Conservation (phyloP, 192 early-diverging fungal species). For the Umbelopsis sp. region DNA sequence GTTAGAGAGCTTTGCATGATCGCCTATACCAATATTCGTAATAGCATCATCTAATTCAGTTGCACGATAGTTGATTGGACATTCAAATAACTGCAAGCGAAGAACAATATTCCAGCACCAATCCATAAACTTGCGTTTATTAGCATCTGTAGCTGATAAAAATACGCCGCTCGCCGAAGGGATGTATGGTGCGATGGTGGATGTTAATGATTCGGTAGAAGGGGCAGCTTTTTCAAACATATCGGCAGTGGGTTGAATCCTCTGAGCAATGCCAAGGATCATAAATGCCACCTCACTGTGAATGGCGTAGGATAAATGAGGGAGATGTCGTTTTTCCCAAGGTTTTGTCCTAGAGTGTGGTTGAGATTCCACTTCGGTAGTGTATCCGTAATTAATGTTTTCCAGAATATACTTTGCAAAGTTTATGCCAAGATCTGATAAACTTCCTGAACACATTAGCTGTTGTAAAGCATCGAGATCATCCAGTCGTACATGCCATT, state of each 20-base stretch:
- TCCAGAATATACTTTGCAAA: slow-evolving; percentile 35
- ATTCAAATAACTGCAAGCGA: slow-evolving; percentile 33
- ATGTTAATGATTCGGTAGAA: background rate
- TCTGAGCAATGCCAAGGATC: slow-evolving; percentile 29
- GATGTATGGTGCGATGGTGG: slow-evolving; percentile 13
- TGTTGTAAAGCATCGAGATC: slow-evolving; percentile 38
- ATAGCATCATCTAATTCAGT: slow-evolving; percentile 29
- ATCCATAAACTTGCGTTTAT: slow-evolving; percentile 39
- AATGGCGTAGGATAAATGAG: slow-evolving; percentile 27
- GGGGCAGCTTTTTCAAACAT: background rate
- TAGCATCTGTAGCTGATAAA: background rate
- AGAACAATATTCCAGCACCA: slow-evolving; percentile 47
- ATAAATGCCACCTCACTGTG: slow-evolving; percentile 40
- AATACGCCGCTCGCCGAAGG: slow-evolving; percentile 4
- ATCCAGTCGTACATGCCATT: slow-evolving; percentile 38
- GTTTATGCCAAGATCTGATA: slow-evolving; percentile 1
- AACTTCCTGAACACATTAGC: slow-evolving; percentile 22
- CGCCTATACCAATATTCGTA: slow-evolving; percentile 27
- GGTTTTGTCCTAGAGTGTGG: slow-evolving; percentile 21
- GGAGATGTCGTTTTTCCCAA: slow-evolving; percentile 19
- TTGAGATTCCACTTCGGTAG: background rate
- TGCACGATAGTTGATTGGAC: slow-evolving; percentile 21
- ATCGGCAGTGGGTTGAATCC: slow-evolving; percentile 25
- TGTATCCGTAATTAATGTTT: slow-evolving; percentile 29
- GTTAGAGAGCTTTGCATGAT: slow-evolving; percentile 19